Conservation (phyloP, 1,139 yeast species). For the Yamadazyma sp. region DNA sequence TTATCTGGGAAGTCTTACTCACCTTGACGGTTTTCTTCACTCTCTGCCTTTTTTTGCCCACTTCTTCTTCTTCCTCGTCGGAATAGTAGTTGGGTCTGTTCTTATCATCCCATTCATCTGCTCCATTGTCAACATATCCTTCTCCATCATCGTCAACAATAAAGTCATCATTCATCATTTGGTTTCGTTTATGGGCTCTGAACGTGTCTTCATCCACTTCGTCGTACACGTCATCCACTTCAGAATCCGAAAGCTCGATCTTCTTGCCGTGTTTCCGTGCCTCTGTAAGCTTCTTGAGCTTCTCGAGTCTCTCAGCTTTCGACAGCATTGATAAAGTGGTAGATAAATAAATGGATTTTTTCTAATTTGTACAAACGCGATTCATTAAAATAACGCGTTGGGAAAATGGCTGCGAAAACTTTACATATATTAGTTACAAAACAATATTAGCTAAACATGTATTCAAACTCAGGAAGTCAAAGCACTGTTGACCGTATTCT, state of each 20-base stretch:
- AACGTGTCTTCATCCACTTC: constrained; percentile 82
- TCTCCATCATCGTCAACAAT: constrained; percentile 91
- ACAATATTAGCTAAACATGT: no score
- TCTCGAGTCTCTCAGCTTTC: constrained; percentile 23
- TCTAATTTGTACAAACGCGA: constrained; percentile 1
- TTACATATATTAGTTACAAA: neutral
- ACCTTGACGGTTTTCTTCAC: constrained; percentile 35
- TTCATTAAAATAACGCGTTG: constrained; percentile 6
- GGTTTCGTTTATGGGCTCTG: constrained; percentile 73
- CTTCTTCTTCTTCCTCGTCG: constrained; percentile 47
- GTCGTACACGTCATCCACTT: constrained; percentile 64
- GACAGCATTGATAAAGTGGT: constrained; percentile 13
- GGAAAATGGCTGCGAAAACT: constrained; percentile 6
- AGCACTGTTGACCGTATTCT: no score
- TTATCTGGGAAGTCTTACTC: constrained; percentile 50
- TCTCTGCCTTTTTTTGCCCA: constrained; percentile 29
- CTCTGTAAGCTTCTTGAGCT: constrained; percentile 39
- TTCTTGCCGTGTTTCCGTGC: constrained; percentile 40
- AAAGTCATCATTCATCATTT: constrained; percentile 84
- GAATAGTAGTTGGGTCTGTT: constrained; percentile 52
- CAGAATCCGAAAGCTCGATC: constrained; percentile 21
- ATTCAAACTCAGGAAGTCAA: neutral
- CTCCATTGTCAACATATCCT: constrained; percentile 90
- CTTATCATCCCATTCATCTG: constrained; percentile 77
- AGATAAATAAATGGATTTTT: neutral